Conservation (phyloP, 225 moss, liverwort and hornwort species). For the Thuidium tamariscinum region DNA sequence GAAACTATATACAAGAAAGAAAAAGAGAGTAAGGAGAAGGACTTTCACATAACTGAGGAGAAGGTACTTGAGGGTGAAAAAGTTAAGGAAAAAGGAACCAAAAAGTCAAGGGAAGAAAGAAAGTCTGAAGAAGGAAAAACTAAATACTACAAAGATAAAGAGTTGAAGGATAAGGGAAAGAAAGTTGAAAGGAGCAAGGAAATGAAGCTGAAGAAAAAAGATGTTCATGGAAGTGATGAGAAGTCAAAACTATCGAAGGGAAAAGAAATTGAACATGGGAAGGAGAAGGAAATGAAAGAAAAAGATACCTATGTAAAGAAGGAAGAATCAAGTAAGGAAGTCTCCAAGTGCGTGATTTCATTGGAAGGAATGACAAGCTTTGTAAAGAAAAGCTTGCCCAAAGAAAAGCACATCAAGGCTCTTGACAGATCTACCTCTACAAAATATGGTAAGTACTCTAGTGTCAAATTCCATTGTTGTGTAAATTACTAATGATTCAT, state of each 20-base stretch:
- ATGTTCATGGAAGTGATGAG: not conserved
- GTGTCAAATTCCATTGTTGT: not conserved
- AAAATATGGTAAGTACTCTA: not conserved
- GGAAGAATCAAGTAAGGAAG: not conserved
- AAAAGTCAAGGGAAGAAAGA: not conserved
- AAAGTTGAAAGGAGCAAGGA: not conserved
- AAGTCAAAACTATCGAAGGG: not conserved
- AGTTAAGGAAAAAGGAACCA: not conserved
- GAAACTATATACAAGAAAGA: not conserved
- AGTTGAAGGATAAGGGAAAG: not conserved
- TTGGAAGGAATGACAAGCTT: slow-evolving; percentile 20
- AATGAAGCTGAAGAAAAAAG: not conserved
- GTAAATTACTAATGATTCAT: too few species aligned
- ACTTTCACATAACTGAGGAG: not conserved
- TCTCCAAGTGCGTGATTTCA: slow-evolving; percentile 1
- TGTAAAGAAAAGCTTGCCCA: slow-evolving; percentile 5
- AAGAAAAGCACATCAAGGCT: not conserved
- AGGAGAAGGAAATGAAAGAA: not conserved
- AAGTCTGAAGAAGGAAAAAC: not conserved
- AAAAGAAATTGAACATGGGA: not conserved
- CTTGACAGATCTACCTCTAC: not conserved
- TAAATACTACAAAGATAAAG: not conserved
- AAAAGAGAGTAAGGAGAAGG: not conserved
- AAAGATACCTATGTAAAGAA: not conserved
- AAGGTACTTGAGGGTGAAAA: not conserved